A percentile compares a stretch with the other conserved stretches of the same genome.
Evolutionary conservation across 495 filamentous ascomycete species (phyloP).

Genomic region (Elaphomyces granulatus): DNA sequence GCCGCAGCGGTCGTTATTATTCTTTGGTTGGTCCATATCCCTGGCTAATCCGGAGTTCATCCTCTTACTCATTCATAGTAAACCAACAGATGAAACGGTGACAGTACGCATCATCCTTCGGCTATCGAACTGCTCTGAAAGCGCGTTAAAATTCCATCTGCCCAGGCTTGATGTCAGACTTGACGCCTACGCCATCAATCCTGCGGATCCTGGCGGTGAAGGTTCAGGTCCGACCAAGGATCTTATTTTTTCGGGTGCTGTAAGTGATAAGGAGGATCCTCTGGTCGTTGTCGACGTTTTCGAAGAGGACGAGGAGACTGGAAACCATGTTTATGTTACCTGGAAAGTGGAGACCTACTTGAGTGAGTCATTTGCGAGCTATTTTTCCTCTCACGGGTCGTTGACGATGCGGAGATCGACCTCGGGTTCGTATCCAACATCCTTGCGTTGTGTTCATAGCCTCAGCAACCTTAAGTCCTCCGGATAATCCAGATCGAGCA

Average conservation of each 20-base stretch:
- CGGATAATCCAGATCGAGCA: slow-evolving; percentile 34
- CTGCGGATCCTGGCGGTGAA: slow-evolving; percentile 29
- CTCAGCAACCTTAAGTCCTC: slow-evolving; percentile 50
- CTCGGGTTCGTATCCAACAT: slow-evolving; percentile 62
- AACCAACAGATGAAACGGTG: slow-evolving; percentile 64
- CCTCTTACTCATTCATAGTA: slow-evolving; percentile 50
- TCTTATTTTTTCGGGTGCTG: slow-evolving; percentile 46
- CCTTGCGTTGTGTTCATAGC: slow-evolving; percentile 64
- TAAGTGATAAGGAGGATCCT: slow-evolving; percentile 46
- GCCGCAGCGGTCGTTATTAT: slow-evolving; percentile 38
- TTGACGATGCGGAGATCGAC: slow-evolving; percentile 36
- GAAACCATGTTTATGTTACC: slow-evolving; percentile 52
- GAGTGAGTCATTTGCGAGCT: slow-evolving; percentile 27
- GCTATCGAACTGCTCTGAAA: slow-evolving; percentile 47
- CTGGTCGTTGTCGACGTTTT: slow-evolving; percentile 42
- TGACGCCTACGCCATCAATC: slow-evolving; percentile 57
- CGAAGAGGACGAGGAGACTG: slow-evolving; percentile 37
- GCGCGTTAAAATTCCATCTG: slow-evolving; percentile 43
- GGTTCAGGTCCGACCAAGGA: slow-evolving; percentile 43
- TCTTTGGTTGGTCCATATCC: slow-evolving; percentile 49
- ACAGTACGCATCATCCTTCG: slow-evolving; percentile 57
- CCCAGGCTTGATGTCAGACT: slow-evolving; percentile 50
- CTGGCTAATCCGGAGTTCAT: slow-evolving; percentile 12
- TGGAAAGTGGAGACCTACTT: slow-evolving; percentile 72
- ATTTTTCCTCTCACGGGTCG: neutral